Base-by-base conservation (phyloP, 164 flowering plant genomes). In the Berberis vulgaris region DNA sequence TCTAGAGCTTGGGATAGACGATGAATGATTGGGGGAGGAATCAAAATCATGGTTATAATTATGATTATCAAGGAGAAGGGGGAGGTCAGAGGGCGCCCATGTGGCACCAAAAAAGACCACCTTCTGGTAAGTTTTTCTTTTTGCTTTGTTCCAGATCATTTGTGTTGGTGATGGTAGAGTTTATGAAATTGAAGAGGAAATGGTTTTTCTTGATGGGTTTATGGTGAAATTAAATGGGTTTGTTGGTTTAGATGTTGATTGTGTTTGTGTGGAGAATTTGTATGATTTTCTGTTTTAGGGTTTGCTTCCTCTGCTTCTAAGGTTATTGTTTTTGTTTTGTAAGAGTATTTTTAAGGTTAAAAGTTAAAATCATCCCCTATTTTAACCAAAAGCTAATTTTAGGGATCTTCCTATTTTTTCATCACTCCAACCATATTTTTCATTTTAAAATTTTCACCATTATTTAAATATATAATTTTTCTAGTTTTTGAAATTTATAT, bases 61-160 rank as follows among this genome's bases (percentile, higher is more conserved):
- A 41, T 11, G 46, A 41, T 6, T 54, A 50, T 45, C 63, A 53
- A 44, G 0, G 26, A 26, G 26, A 26, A 26, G 26, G 26, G 26
- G 54, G n/a, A 1, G 40, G 6, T 52, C 46, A 41, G n/a, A 49
- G 57, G 13, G 11, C 41, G 10, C 42, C 41, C 11, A 3, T 55
- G 43, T 62, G 73, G 61, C 56, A 62, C 50, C 56, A 64, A 8
- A 59, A 47, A 54, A 71, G 60, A 41, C 74, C 64, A 0, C 69
- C 71, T 56, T 2, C 63, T 45, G 77, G 77, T 74, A 57, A 9
- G 66, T 57, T 42, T n/a, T 13, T 9, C 5, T 57, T 49, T n/a
- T 40, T 12, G 11, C 11, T 3, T 6, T 26, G 11, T 4, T 38
- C 9, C 11, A 26, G 10, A 56, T 49, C 6, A n/a, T 0, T 53